These are phyloP conservation scores for Vitis hybrid DNA, from an alignment of 177 flowering plant species.

Conservation along the genomic window DNA sequence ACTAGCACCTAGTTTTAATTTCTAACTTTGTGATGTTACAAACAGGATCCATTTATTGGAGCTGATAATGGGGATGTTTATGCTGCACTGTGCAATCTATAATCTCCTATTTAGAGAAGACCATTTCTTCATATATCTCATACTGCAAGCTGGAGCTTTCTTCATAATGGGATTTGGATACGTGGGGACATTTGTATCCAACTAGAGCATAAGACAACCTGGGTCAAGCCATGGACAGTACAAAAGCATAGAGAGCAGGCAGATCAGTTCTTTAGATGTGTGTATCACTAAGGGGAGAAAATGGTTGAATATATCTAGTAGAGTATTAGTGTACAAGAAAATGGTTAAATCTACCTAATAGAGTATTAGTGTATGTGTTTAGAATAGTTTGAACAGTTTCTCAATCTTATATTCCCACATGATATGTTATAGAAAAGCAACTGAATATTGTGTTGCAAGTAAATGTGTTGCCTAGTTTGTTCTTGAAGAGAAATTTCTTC, in stretches of 20 bases:
- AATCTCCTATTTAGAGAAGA: conserved; percentile 43
- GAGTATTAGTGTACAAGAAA: neutral
- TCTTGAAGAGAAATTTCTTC: no score
- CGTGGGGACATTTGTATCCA: conserved; percentile 59
- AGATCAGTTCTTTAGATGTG: no score
- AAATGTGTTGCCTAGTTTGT: no score
- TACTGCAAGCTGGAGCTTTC: conserved; percentile 59
- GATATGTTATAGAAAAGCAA: no score
- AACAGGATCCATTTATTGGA: conserved; percentile 55
- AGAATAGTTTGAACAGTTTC: no score
- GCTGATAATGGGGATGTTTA: conserved; percentile 48
- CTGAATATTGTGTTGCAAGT: no score
- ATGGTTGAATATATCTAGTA: neutral
- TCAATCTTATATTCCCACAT: no score
- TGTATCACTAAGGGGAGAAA: no score
- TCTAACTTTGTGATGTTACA: neutral
- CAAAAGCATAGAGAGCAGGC: no score
- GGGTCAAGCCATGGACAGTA: no score
- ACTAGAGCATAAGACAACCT: conserved; percentile 13
- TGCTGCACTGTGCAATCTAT: conserved; percentile 51
- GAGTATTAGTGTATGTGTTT: no score
- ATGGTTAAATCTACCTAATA: neutral
- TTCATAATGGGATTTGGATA: conserved; percentile 58
- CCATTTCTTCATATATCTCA: conserved; percentile 52
- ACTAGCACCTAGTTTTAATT: neutral